A percentile compares a stretch with the other conserved stretches of the same genome.
phyloP scores from a whole-genome alignment of 768 basidiomycete genomes.

The Gloeophyllum trabeum region DNA sequence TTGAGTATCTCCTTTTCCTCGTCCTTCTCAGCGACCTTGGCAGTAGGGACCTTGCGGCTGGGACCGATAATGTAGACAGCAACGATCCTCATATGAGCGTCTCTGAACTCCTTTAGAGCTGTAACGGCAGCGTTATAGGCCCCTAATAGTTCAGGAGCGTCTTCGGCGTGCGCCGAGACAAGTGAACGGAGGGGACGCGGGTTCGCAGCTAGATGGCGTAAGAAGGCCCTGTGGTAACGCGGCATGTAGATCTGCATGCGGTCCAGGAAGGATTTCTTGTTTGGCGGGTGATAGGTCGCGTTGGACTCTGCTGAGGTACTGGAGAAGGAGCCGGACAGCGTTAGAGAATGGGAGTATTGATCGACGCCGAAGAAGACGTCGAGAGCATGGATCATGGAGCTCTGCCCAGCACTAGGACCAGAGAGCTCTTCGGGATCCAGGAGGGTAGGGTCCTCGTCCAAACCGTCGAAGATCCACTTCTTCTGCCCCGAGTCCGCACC shows the following conservation, averaged over 20 bases:
- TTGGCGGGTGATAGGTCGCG: slow-evolving; percentile 5
- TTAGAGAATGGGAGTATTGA: slow-evolving; percentile 24
- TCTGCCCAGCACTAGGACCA: slow-evolving; percentile 54
- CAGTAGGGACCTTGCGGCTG: slow-evolving; percentile 21
- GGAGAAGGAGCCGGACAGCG: slow-evolving; percentile 16
- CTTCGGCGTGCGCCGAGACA: slow-evolving; percentile 17
- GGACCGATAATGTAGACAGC: slow-evolving; percentile 45
- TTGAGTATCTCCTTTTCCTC: slow-evolving; percentile 18
- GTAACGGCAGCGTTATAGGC: slow-evolving; percentile 39
- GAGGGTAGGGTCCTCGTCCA: slow-evolving; percentile 20
- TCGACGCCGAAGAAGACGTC: slow-evolving; percentile 45
- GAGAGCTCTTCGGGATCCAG: slow-evolving; percentile 28
- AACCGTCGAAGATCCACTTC: slow-evolving; percentile 35
- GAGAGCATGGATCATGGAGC: slow-evolving; percentile 43
- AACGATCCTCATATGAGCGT: slow-evolving; percentile 47
- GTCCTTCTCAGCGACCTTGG: slow-evolving; percentile 3
- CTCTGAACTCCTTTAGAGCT: slow-evolving; percentile 43
- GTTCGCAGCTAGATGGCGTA: slow-evolving; percentile 34
- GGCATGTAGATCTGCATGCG: slow-evolving; percentile 57
- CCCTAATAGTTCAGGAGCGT: slow-evolving; percentile 13
- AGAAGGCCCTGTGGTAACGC: slow-evolving; percentile 44
- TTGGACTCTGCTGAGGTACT: neutral
- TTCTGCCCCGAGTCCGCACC: slow-evolving; percentile 30
- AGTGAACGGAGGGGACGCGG: slow-evolving; percentile 36
- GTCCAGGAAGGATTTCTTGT: slow-evolving; percentile 27